A percentile compares a stretch with the other conserved stretches of the same genome.
Conservation (phyloP, 768 basidiomycete species). For the Pholiota conissans region DNA sequence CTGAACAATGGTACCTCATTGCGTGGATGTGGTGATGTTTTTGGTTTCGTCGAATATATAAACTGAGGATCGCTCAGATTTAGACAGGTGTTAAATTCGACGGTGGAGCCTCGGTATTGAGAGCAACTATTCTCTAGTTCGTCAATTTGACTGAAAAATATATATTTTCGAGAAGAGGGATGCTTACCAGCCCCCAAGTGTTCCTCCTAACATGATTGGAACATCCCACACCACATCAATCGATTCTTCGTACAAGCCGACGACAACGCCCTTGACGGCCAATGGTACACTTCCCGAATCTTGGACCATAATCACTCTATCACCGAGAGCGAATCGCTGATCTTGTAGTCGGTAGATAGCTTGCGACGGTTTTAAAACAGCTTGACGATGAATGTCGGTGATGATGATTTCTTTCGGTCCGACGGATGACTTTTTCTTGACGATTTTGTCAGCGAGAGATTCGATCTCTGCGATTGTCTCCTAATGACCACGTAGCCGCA, state of each 20-base stretch:
- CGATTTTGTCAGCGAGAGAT: slow-evolving; percentile 67
- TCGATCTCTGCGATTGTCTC: slow-evolving; percentile 82
- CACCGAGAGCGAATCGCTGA: slow-evolving; percentile 85
- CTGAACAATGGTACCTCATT: slow-evolving; percentile 57
- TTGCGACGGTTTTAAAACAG: slow-evolving; percentile 91
- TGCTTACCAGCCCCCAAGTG: slow-evolving; percentile 74
- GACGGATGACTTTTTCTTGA: slow-evolving; percentile 53
- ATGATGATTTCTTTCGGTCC: slow-evolving; percentile 91
- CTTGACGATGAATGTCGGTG: slow-evolving; percentile 89
- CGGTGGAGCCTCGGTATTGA: slow-evolving; percentile 82
- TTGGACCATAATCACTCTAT: slow-evolving; percentile 94
- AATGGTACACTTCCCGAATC: slow-evolving; percentile 93
- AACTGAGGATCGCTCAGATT: slow-evolving; percentile 90
- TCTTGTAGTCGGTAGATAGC: slow-evolving; percentile 87
- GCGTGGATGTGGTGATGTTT: slow-evolving; percentile 48
- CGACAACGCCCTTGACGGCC: slow-evolving; percentile 89
- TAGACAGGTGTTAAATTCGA: slow-evolving; percentile 84
- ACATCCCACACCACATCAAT: slow-evolving; percentile 98
- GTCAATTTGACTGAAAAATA: neutral
- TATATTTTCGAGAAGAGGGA: neutral
- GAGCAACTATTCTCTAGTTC: slow-evolving; percentile 15
- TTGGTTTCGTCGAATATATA: slow-evolving; percentile 69
- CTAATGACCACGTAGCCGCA: slow-evolving; percentile 38
- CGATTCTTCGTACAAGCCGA: slow-evolving; percentile 81
- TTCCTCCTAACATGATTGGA: slow-evolving; percentile 91